Percentiles rank a stretch among this genome's conserved stretches.
phyloP scores from a whole-genome alignment of 345 rosid genomes.

The Salix koriyanagi region DNA sequence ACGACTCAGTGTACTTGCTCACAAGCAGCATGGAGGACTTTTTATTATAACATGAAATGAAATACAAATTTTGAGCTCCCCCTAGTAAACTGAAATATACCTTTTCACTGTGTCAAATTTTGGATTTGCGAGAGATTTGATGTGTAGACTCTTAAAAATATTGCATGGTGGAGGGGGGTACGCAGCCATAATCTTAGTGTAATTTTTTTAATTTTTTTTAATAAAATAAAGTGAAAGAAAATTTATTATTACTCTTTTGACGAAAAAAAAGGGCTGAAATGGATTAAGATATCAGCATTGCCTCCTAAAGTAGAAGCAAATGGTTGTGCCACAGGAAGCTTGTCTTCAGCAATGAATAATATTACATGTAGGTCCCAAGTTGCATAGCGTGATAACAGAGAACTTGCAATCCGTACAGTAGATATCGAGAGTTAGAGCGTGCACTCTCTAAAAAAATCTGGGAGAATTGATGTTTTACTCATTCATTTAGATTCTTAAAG shows the following conservation, averaged over 20 bases:
- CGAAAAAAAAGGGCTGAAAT: background rate
- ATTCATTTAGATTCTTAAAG: too few species aligned
- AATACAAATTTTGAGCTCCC: background rate
- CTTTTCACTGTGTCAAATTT: background rate
- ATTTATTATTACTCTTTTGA: background rate
- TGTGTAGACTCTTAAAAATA: background rate
- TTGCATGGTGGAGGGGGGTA: constrained; percentile 8
- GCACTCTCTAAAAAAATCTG: fast-evolving
- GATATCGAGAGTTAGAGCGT: too few species aligned
- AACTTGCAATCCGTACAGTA: too few species aligned
- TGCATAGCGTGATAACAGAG: too few species aligned
- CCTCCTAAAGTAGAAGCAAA: background rate
- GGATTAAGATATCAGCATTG: background rate
- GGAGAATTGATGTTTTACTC: too few species aligned
- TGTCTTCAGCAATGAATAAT: background rate
- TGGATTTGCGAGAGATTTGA: background rate
- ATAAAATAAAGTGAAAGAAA: background rate
- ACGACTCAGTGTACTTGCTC: background rate
- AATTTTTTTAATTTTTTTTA: background rate
- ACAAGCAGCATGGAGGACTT: background rate
- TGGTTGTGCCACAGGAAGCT: background rate
- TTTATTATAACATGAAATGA: background rate
- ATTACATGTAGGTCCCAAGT: too few species aligned
- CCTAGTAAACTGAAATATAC: too few species aligned
- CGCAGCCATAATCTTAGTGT: background rate